Conservation (phyloP, 345 rosid species). For the Abelmoschus esculentus region DNA sequence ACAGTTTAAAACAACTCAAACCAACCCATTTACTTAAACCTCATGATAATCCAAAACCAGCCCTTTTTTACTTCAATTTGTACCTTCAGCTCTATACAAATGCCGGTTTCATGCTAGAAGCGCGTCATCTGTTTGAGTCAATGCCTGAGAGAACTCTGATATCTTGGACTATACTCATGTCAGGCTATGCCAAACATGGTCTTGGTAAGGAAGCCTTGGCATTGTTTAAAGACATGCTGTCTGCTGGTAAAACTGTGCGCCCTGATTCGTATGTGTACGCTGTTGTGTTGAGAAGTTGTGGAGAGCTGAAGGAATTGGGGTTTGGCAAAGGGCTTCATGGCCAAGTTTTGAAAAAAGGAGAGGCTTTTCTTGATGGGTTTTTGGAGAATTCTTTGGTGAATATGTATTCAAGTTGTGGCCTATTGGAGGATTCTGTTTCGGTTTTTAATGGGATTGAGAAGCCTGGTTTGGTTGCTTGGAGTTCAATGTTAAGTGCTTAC, state of each 20-base stretch:
- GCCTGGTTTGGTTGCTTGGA: slow-evolving; percentile 29
- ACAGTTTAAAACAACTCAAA: background rate
- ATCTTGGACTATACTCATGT: slow-evolving; percentile 27
- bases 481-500: slow-evolving; percentile 18
- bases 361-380: slow-evolving; percentile 21
- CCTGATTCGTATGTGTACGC: slow-evolving; percentile 24
- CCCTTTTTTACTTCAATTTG: slow-evolving; percentile 12
- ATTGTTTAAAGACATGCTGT: slow-evolving; percentile 14
- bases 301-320: slow-evolving; percentile 4
- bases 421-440: slow-evolving; percentile 17
- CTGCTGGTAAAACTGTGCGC: background rate
- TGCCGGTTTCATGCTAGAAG: slow-evolving; percentile 15
- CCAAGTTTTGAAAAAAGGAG: slow-evolving; percentile 21
- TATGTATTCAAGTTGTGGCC: slow-evolving; percentile 25
- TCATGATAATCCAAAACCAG: background rate
- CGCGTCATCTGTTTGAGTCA: slow-evolving; percentile 8
- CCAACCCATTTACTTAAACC: slow-evolving; percentile 4
- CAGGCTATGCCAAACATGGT: slow-evolving; percentile 22
- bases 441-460: slow-evolving; percentile 15
- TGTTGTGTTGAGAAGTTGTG: slow-evolving; percentile 20
- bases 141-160: slow-evolving; percentile 23
- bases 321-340: slow-evolving; percentile 22
- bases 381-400: slow-evolving; percentile 26
- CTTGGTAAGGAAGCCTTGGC: slow-evolving; percentile 9
- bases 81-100: slow-evolving; percentile 12